Evolutionary conservation across 2,329 filamentous ascomycete genomes (phyloP), one percentile per base, ranked within the genome.

Genomic region (Mycosphaerella sp.): DNA sequence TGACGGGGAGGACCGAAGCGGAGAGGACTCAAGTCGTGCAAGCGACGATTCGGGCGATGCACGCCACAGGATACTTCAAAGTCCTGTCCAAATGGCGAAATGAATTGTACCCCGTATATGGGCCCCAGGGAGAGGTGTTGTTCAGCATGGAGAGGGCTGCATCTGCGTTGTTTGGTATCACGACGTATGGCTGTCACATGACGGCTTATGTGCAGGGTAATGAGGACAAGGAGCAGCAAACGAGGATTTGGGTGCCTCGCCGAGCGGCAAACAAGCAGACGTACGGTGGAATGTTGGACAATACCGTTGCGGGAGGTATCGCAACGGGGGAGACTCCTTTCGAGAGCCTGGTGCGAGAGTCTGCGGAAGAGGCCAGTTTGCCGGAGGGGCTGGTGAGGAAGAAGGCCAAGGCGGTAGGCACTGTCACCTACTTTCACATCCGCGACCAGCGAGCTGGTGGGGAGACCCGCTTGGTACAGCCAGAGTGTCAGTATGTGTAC

Each of bases 261-360:
- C 80, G 93, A 8, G 81, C 90, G 10, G 77, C 76, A 48, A 80
- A 76, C 55, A 98, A 97, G 76, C 82, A 87, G 61, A 96, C 90
- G 0, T 98, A 92, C 67, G 85, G 86, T 0, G 80, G 86, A n/a
- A 91, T 96, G 77, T 77, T 98, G 61, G 93, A 98, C 71, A 98
- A 97, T 70, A 90, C 90, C 1, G 93, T 95, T 6, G 93, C 91
- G 0, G 88, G 88, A 2, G 88, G 89, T 0, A 84, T 97, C 62
- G 84, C 86, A 69, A 87, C 88, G 0, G 86, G 85, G 11, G 91
- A 96, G 69, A 78, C 78, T 21, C 86, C 88, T 0, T 85, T 90
- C 46, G 89, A 92, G 67, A 89, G 86, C 68, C 74, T 95, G 49
- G 79, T 96, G 17, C 82, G 92, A 51, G 93, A 98, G 72, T 85